Evolutionary conservation across 2,329 filamentous ascomycete genomes (phyloP).

Genomic region (Xylariaceae sp.): DNA sequence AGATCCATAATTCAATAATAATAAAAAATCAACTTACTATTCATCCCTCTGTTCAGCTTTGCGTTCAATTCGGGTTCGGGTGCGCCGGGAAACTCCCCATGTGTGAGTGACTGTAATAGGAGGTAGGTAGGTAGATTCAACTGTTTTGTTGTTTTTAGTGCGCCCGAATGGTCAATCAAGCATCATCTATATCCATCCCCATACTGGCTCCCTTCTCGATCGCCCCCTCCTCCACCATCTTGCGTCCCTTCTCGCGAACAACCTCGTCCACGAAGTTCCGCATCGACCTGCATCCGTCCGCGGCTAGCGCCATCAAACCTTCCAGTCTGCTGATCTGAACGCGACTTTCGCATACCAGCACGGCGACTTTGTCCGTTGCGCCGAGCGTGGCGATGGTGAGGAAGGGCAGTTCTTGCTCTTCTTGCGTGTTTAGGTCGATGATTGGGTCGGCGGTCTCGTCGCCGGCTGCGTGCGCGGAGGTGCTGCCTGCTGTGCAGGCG

Average conservation of each 20-base stretch:
- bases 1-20: constrained; percentile 4
- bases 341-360: constrained; percentile 79
- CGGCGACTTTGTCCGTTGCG: constrained; percentile 66
- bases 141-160: neutral
- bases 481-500: constrained; percentile 81
- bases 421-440: constrained; percentile 70
- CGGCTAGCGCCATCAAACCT: constrained; percentile 85
- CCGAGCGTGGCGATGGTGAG: constrained; percentile 80
- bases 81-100: too few species aligned
- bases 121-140: neutral
- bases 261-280: constrained; percentile 74
- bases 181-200: constrained; percentile 46
- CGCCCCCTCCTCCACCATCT: constrained; percentile 55
- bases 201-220: constrained; percentile 45
- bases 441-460: constrained; percentile 70
- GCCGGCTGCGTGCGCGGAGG: constrained; percentile 58
- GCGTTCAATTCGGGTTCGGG: too few species aligned
- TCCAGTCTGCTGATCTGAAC: constrained; percentile 79
- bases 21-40: constrained; percentile 9
- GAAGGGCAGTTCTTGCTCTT: constrained; percentile 84
- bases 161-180: constrained; percentile 4
- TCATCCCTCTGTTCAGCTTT: too few species aligned
- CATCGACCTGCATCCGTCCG: constrained; percentile 87
- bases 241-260: constrained; percentile 64
- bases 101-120: too few species aligned